A percentile compares a stretch with the other conserved stretches of the same genome.
Evolutionary conservation across 2,329 filamentous ascomycete species (phyloP).

Genomic region (Arthroderma sp.): DNA sequence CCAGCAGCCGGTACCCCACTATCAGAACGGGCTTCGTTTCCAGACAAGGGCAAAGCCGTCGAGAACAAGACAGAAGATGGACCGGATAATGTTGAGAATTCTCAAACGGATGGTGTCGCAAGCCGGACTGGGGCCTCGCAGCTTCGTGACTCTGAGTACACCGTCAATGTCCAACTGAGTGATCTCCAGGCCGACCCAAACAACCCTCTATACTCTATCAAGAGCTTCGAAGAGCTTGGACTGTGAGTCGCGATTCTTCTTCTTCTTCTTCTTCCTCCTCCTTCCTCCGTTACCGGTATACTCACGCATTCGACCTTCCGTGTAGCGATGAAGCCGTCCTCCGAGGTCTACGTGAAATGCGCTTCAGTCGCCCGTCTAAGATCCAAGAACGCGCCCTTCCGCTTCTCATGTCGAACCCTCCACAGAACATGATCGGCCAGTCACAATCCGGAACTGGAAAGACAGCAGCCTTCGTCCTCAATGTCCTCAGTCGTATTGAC

Average conservation of each 20-base stretch:
- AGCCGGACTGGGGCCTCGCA: conserved; percentile 36
- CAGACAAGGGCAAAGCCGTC: conserved; percentile 19
- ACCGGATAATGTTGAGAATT: conserved; percentile 9
- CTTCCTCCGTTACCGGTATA: too few species aligned
- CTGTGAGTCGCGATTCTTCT: conserved; percentile 48
- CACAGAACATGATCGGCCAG: conserved; percentile 88
- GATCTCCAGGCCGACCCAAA: conserved; percentile 77
- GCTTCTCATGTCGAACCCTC: conserved; percentile 74
- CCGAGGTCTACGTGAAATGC: conserved; percentile 65
- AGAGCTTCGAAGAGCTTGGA: conserved; percentile 71
- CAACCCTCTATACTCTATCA: conserved; percentile 76
- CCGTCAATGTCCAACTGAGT: conserved; percentile 84
- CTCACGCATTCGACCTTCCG: too few species aligned
- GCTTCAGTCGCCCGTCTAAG: conserved; percentile 91
- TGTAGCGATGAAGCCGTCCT: conserved; percentile 54
- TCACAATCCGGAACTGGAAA: conserved; percentile 99
- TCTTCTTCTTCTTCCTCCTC: neutral
- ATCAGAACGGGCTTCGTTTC: conserved; percentile 38
- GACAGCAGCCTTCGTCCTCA: conserved; percentile 90
- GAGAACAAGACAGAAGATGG: neutral
- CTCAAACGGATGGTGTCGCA: conserved; percentile 33
- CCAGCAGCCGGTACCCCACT: conserved; percentile 30
- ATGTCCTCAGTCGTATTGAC: conserved; percentile 78
- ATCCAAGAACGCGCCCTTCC: conserved; percentile 93
- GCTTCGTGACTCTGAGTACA: conserved; percentile 61